Evolutionary conservation across 2,329 filamentous ascomycete species (phyloP).

Genomic region (Fusarium illudens): DNA sequence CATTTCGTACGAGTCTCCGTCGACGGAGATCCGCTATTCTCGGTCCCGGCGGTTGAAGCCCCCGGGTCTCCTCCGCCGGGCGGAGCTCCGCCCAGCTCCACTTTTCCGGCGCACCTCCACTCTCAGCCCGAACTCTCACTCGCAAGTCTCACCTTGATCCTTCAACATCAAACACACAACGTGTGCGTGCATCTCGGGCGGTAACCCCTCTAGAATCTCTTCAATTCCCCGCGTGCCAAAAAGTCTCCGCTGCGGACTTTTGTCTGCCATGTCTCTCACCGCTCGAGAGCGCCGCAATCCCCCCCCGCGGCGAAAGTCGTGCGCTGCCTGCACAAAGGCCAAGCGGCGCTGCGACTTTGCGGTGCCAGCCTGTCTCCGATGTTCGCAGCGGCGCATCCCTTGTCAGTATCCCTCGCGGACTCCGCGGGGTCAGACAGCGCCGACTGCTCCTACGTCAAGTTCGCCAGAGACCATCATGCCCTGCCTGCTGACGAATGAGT

Average conservation of each 20-base stretch:
- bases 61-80: conserved; percentile 12
- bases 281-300: conserved; percentile 53
- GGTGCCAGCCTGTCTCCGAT: conserved; percentile 61
- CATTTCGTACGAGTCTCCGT: neutral
- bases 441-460: neutral
- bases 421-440: neutral
- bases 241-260: neutral
- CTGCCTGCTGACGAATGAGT: conserved; percentile 11
- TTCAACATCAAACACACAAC: neutral
- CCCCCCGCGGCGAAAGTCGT: conserved; percentile 63
- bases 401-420: conserved; percentile 57
- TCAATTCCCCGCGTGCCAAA: neutral
- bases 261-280: conserved; percentile 42
- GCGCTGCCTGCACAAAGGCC: conserved; percentile 62
- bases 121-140: neutral
- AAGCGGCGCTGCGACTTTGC: conserved; percentile 66
- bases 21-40: conserved; percentile 18
- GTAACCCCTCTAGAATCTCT: neutral
- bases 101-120: conserved; percentile 26
- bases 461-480: conserved; percentile 13
- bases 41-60: neutral
- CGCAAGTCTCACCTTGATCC: neutral
- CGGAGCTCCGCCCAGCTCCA: conserved; percentile 44
- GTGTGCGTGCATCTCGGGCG: neutral
- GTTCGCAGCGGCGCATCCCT: conserved; percentile 54